Evolutionary conservation across 768 basidiomycete genomes (phyloP).

Genomic region (Rhodotorula paludigena): DNA sequence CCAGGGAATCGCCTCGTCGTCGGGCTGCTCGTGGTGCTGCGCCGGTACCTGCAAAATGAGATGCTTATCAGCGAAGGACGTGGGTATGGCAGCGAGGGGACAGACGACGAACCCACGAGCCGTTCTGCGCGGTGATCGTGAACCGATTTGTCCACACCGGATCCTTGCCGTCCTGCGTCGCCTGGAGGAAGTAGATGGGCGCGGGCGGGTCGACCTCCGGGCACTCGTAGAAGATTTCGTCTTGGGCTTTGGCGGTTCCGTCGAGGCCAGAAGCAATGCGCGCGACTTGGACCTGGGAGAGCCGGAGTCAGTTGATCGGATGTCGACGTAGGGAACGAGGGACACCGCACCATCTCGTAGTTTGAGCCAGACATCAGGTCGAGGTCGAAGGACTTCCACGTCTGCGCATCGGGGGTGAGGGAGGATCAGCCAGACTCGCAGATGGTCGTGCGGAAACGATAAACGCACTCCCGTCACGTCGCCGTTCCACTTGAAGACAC

Average conservation of each 20-base stretch:
- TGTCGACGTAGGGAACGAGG: no score
- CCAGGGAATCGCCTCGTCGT: slow-evolving; percentile 32
- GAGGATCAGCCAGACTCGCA: no score
- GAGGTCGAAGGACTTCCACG: slow-evolving; percentile 22
- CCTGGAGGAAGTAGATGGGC: slow-evolving; percentile 36
- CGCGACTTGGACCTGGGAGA: slow-evolving; percentile 5
- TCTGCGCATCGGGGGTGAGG: no score
- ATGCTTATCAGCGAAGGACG: no score
- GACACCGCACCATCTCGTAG: slow-evolving; percentile 15
- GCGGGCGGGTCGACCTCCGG: slow-evolving; percentile 33
- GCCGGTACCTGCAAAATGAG: slow-evolving; percentile 9
- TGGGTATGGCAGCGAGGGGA: no score
- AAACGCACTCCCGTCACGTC: not conserved
- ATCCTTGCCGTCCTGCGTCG: not conserved
- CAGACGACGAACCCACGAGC: slow-evolving; percentile 10
- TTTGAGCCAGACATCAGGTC: slow-evolving; percentile 30
- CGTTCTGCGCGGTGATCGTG: slow-evolving; percentile 26
- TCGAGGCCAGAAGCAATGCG: slow-evolving; percentile 28
- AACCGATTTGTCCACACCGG: slow-evolving; percentile 32
- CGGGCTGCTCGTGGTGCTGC: slow-evolving; percentile 10
- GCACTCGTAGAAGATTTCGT: slow-evolving; percentile 16
- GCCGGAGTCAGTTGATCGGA: not conserved
- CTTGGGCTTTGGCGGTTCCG: slow-evolving; percentile 18
- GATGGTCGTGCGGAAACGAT: no score
- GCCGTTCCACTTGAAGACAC: not conserved